Evolutionary conservation across 768 basidiomycete species (phyloP).

Genomic region (Psilocybe azurescens): DNA sequence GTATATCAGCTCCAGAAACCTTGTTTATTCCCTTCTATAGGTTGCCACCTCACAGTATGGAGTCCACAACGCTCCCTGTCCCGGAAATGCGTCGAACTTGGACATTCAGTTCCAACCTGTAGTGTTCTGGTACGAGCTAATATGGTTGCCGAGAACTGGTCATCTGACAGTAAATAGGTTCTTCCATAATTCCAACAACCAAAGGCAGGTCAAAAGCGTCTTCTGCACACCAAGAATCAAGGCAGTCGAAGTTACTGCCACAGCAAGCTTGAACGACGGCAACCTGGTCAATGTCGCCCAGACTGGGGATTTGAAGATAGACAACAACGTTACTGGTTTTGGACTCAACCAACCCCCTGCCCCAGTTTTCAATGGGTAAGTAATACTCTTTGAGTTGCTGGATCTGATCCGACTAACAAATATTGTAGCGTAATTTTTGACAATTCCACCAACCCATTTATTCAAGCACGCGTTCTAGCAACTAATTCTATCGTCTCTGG

Average conservation of each 20-base stretch:
- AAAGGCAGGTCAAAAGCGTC: constrained; percentile 49
- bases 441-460: constrained; percentile 45
- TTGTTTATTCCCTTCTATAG: constrained; percentile 22
- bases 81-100: constrained; percentile 33
- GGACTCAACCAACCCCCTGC: constrained; percentile 43
- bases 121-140: constrained; percentile 63
- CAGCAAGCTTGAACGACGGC: constrained; percentile 47
- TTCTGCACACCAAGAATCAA: constrained; percentile 63
- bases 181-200: constrained; percentile 43
- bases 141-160: neutral
- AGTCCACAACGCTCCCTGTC: constrained; percentile 43
- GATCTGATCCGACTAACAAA: neutral
- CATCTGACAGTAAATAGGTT: constrained; percentile 31
- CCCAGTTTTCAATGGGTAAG: constrained; percentile 65
- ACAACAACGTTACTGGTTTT: constrained; percentile 57
- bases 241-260: constrained; percentile 46
- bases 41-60: constrained; percentile 53
- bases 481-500: constrained; percentile 60
- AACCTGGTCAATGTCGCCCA: constrained; percentile 42
- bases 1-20: neutral
- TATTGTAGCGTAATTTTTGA: constrained; percentile 47
- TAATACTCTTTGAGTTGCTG: neutral
- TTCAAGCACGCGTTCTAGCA: constrained; percentile 55
- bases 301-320: constrained; percentile 29
- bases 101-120: constrained; percentile 53